Evolutionary conservation across 73 alveolate species (phyloP), one percentile per base, ranked within the genome.

Genomic region (Paramecium sonneborni): DNA sequence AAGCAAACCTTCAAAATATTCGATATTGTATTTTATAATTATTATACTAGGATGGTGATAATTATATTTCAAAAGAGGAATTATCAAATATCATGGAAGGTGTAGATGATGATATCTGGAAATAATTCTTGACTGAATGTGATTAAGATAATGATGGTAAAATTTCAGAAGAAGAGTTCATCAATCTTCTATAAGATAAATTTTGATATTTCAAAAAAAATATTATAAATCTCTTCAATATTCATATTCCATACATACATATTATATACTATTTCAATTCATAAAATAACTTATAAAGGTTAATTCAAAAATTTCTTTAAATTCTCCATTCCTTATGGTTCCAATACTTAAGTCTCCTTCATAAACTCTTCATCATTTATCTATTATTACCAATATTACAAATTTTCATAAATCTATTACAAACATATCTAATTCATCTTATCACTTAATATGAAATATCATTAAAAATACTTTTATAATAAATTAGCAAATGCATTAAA

Each of bases 1-100:
- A 89, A 85, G 12, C 35, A 85, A 48, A 93, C 95, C 6, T 92
- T 92, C 56, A 85, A 92, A 89, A 70, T 85, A 74, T 88, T 85
- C 24, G 95, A 92, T 67, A n/a, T 92, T 18, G 86, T 72, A 72
- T 15, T 15, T n/a, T 2, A n/a, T 72, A 15, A 0, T 2, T 2
- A 10, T 62, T 62, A 72, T 72, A 32, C 9, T 30, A 72, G 86
- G 95, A 92, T 92, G 93, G 93, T 23, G 89, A 89, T 67, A 86
- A 92, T 4, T 76, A 67, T 28, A 92, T 92, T 9, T 69, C 88
- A 12, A 85, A 79, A 32, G 88, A 72, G 15, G 95, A 92, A 92
- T 58, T 92, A 7, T 76, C 92, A 87, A 38, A 79, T 8, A 84
- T 92, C 1, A 57, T 92, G 85, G 94, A 82, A 28, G 94, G 87